These are phyloP conservation scores for Hypoxylon sp. DNA, from an alignment of 2,329 filamentous ascomycete species.

Conservation along the genomic window DNA sequence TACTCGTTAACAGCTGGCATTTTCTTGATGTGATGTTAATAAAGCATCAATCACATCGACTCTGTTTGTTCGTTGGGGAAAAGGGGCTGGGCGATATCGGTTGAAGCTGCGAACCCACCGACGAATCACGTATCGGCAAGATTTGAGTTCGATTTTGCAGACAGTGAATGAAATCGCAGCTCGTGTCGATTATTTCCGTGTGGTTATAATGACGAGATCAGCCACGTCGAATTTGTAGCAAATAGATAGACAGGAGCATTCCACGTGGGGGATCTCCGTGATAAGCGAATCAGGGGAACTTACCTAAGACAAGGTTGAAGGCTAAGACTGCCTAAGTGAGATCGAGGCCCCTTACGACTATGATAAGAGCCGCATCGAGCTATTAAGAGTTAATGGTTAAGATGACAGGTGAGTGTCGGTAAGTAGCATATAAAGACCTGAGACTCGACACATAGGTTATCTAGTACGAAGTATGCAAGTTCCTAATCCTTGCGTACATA, in stretches of 20 bases:
- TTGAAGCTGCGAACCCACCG: constrained; percentile 6
- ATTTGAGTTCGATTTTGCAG: neutral
- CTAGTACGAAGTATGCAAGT: too few relatives aligned
- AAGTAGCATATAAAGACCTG: neutral
- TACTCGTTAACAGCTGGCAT: constrained; percentile 4
- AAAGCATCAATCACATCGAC: constrained; percentile 26
- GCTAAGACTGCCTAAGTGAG: constrained; percentile 8
- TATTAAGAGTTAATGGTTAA: too few relatives aligned
- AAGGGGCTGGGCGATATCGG: constrained; percentile 7
- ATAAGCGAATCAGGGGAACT: constrained; percentile 15
- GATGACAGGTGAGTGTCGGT: neutral
- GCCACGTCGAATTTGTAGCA: constrained; percentile 38
- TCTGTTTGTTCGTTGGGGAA: constrained; percentile 10
- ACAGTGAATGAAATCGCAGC: constrained; percentile 14
- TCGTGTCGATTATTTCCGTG: constrained; percentile 21
- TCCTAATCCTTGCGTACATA: neutral
- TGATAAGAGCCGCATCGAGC: constrained; percentile 35
- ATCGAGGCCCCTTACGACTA: constrained; percentile 21
- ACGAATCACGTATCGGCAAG: constrained; percentile 15
- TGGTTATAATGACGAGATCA: constrained; percentile 31
- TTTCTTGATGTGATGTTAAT: constrained; percentile 23
- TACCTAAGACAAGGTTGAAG: neutral
- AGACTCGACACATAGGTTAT: too few relatives aligned
- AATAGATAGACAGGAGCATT: constrained; percentile 42
- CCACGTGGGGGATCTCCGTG: constrained; percentile 44